A percentile compares a stretch with the other conserved stretches of the same genome.
phyloP scores from a whole-genome alignment of 2,329 filamentous ascomycete species.

The Nectriaceae sp. region DNA sequence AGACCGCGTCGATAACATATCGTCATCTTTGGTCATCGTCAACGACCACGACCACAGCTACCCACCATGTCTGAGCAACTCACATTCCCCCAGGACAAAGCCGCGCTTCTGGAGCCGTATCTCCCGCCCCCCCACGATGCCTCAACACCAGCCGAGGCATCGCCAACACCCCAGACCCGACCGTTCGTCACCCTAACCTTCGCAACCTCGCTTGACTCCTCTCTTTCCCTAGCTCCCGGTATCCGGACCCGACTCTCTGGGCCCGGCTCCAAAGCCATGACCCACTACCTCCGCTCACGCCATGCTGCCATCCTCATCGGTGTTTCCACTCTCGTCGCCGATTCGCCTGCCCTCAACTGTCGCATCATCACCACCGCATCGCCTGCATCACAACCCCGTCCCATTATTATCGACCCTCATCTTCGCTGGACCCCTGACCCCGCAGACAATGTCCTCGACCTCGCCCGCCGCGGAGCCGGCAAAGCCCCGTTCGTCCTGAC shows the following conservation, averaged over 20 bases:
- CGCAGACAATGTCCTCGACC: slow-evolving; percentile 65
- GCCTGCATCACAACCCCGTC: slow-evolving; percentile 68
- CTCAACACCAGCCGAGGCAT: not conserved
- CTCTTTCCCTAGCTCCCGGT: slow-evolving; percentile 74
- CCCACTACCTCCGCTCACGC: slow-evolving; percentile 79
- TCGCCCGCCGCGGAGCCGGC: slow-evolving; percentile 66
- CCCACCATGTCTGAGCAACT: slow-evolving; percentile 36
- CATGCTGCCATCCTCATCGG: slow-evolving; percentile 88
- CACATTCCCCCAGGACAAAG: slow-evolving; percentile 33
- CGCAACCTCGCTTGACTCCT: slow-evolving; percentile 85
- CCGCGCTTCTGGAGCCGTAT: slow-evolving; percentile 34
- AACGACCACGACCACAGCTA: slow-evolving; percentile 1
- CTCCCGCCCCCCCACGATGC: slow-evolving; percentile 28
- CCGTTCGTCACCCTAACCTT: slow-evolving; percentile 80
- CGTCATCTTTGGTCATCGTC: too few relatives aligned
- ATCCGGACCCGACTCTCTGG: slow-evolving; percentile 84
- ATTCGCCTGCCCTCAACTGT: slow-evolving; percentile 85
- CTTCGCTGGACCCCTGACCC: slow-evolving; percentile 68
- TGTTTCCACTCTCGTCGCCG: slow-evolving; percentile 79
- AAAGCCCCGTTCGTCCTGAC: slow-evolving; percentile 74
- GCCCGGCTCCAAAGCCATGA: slow-evolving; percentile 84
- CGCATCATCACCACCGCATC: slow-evolving; percentile 41
- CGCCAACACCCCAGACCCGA: slow-evolving; percentile 10
- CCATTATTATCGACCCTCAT: slow-evolving; percentile 78
- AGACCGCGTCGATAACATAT: slow-evolving; percentile 5